These are phyloP conservation scores for Ascochyta rabiei DNA, from an alignment of 2,329 filamentous ascomycete species.

Conservation along the genomic window DNA sequence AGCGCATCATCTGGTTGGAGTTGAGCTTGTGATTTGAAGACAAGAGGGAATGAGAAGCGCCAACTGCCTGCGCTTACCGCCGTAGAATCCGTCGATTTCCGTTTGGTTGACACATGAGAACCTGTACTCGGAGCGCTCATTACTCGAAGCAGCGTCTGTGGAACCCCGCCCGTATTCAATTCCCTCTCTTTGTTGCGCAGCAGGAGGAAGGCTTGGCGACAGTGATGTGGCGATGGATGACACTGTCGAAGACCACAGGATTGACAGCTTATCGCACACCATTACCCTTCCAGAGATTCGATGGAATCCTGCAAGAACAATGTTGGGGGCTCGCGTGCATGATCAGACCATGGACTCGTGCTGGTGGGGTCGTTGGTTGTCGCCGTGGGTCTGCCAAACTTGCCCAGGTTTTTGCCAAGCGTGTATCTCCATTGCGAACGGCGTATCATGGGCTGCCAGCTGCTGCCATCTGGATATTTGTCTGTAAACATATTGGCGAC, in stretches of 20 bases:
- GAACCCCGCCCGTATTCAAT: constrained; percentile 7
- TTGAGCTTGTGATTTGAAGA: constrained; percentile 3
- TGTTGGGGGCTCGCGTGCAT: constrained; percentile 6
- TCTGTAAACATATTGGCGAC: constrained; percentile 1
- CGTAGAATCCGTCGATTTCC: constrained; percentile 11
- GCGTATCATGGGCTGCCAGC: background rate
- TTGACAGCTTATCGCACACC: constrained; percentile 1
- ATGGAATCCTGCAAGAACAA: constrained; percentile 6
- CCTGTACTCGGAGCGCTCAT: background rate
- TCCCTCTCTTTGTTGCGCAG: background rate
- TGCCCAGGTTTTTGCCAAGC: constrained; percentile 14
- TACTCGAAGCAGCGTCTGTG: background rate
- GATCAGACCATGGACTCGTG: constrained; percentile 11
- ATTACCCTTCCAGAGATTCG: background rate
- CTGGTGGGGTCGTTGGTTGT: constrained; percentile 1
- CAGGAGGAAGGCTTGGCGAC: constrained; percentile 8
- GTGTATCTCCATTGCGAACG: background rate
- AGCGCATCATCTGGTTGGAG: constrained; percentile 6
- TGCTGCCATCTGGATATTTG: background rate
- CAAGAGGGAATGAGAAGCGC: background rate
- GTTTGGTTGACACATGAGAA: constrained; percentile 2
- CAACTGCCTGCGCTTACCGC: constrained; percentile 13
- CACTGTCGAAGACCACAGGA: constrained; percentile 2
- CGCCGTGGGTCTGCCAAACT: background rate
- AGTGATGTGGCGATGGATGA: constrained; percentile 6